Percentiles rank a stretch among this genome's conserved stretches.
phyloP scores from a whole-genome alignment of 2,329 filamentous ascomycete genomes.

The Penicillium corylophilum region DNA sequence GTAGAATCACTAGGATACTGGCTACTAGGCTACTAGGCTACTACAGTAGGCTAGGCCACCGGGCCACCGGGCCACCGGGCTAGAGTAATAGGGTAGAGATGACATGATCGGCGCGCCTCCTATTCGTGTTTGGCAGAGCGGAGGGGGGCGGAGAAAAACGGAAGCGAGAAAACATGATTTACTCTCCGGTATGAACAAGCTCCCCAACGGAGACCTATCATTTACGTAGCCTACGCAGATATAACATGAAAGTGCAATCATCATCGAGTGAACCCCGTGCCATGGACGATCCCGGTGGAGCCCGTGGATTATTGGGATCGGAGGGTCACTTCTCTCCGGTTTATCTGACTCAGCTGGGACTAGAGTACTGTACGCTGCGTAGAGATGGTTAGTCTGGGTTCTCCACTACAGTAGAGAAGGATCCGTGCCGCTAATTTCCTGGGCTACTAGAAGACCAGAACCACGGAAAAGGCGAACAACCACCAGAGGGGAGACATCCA shows the following conservation, averaged over 20 bases:
- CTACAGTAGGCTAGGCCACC: too few species aligned
- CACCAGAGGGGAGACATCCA: not conserved
- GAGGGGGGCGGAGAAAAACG: conserved; percentile 23
- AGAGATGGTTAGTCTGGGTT: not conserved
- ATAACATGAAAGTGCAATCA: conserved; percentile 14
- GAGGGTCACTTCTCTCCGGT: conserved; percentile 14
- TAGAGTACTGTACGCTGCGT: not conserved
- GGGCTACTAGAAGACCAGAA: not conserved
- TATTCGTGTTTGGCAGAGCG: not conserved
- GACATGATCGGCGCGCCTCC: not conserved
- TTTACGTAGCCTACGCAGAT: not conserved
- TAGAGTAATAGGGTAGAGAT: not conserved
- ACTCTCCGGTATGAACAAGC: too few species aligned
- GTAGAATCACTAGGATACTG: too few species aligned
- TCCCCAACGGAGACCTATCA: too few species aligned
- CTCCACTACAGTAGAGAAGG: not conserved
- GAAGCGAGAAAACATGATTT: conserved; percentile 11
- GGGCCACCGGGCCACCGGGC: too few species aligned
- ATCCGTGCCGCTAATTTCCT: too few species aligned
- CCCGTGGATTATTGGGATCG: conserved; percentile 13
- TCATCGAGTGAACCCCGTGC: conserved; percentile 17
- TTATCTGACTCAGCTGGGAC: conserved; percentile 9
- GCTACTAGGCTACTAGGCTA: too few species aligned
- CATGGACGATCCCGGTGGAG: conserved; percentile 21
- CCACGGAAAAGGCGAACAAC: too few species aligned